A percentile compares a stretch with the other conserved stretches of the same genome.
These are phyloP conservation scores for Tricladium varicosporioides DNA, from an alignment of 2,329 filamentous ascomycete genomes.

Conservation along the genomic window DNA sequence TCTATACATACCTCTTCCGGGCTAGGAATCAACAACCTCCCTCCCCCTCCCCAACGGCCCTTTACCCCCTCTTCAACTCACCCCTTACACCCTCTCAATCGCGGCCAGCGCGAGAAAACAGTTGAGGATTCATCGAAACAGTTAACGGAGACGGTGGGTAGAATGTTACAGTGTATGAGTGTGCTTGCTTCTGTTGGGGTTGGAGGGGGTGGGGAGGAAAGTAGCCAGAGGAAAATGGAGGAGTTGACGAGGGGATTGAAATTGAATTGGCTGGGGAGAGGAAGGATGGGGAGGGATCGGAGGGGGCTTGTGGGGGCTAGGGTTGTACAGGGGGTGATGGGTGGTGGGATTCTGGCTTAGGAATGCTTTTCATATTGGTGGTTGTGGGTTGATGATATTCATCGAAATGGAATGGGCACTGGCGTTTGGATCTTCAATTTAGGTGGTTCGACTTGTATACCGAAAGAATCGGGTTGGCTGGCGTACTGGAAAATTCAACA, in stretches of 20 bases:
- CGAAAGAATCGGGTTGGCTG: too few species aligned
- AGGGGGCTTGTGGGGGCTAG: constrained; percentile 70
- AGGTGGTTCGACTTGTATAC: too few species aligned
- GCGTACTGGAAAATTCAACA: too few species aligned
- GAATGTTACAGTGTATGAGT: constrained; percentile 95
- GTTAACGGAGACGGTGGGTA: constrained; percentile 88
- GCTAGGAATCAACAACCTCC: constrained; percentile 26
- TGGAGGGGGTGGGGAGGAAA: constrained; percentile 51
- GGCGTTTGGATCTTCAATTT: too few species aligned
- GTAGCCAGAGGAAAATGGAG: constrained; percentile 75
- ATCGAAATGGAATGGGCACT: too few species aligned
- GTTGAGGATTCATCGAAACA: constrained; percentile 67
- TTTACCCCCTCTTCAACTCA: constrained; percentile 32
- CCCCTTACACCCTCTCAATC: constrained; percentile 19
- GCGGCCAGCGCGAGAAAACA: constrained; percentile 38
- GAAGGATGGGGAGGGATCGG: constrained; percentile 83
- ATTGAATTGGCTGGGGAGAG: constrained; percentile 93
- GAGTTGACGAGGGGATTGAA: constrained; percentile 85
- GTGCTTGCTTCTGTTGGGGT: constrained; percentile 73
- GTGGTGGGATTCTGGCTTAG: not conserved
- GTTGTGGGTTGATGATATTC: not conserved
- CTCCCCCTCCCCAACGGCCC: constrained; percentile 29
- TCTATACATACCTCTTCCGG: constrained; percentile 10
- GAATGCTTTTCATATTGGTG: not conserved
- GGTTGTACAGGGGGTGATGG: constrained; percentile 20